Conservation (phyloP, 2,329 filamentous ascomycete species). For the Fusarium sp. region DNA sequence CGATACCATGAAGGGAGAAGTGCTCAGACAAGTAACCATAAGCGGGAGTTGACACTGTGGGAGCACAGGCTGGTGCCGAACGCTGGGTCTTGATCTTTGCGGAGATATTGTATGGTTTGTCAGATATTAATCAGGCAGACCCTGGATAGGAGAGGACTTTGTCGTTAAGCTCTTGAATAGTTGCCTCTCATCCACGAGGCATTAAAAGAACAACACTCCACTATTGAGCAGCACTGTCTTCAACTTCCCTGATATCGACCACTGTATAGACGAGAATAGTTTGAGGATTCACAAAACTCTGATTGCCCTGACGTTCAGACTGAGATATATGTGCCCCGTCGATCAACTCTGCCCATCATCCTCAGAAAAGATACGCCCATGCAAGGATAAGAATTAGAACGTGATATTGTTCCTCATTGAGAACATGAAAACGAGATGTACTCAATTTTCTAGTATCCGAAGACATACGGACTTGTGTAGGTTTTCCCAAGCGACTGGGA, state of each 20-base stretch:
- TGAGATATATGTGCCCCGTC: neutral
- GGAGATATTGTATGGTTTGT: neutral
- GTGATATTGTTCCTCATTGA: neutral
- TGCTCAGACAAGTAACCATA: neutral
- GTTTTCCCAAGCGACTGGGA: neutral
- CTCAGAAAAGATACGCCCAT: neutral
- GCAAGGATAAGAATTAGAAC: neutral
- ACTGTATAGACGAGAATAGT: neutral
- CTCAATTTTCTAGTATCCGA: accelerated
- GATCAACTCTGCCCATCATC: neutral
- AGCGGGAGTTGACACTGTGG: neutral
- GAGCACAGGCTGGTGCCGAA: accelerated
- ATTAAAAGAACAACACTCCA: neutral
- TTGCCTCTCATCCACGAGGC: neutral
- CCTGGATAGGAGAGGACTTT: neutral
- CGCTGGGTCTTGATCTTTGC: neutral
- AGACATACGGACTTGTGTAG: neutral
- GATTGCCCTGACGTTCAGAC: neutral
- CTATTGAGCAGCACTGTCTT: neutral
- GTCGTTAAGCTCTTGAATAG: neutral
- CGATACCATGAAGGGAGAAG: accelerated
- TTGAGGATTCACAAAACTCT: accelerated
- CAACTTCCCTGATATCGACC: neutral
- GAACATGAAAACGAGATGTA: neutral
- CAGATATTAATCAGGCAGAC: accelerated